phyloP scores from a whole-genome alignment of 176 grass and related monocot genomes.

The Lolium perenne region DNA sequence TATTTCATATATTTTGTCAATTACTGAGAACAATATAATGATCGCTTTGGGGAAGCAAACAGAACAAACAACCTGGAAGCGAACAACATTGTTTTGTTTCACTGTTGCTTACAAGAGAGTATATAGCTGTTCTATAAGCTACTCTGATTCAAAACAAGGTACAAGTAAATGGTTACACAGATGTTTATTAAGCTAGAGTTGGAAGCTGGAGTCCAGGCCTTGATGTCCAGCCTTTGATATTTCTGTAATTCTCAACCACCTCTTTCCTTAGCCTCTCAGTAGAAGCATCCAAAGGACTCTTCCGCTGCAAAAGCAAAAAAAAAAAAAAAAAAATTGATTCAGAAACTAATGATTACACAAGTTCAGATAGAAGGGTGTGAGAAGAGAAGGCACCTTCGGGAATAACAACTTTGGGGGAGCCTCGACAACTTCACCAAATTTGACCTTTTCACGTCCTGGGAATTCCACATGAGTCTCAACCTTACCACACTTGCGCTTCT shows the following conservation, averaged over 20 bases:
- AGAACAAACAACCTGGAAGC: not conserved
- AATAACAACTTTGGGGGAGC: slow-evolving; percentile 85
- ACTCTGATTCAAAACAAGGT: slow-evolving; percentile 31
- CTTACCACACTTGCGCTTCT: slow-evolving; percentile 72
- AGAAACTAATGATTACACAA: slow-evolving; percentile 22
- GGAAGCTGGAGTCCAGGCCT: slow-evolving; percentile 87
- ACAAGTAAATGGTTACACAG: slow-evolving; percentile 34
- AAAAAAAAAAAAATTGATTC: not conserved
- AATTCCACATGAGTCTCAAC: slow-evolving; percentile 55
- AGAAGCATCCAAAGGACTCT: slow-evolving; percentile 64
- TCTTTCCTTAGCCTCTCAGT: slow-evolving; percentile 76
- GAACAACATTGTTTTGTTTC: slow-evolving; percentile 29
- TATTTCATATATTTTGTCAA: slow-evolving; percentile 8
- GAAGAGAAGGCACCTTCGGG: slow-evolving; percentile 68
- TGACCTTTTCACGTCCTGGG: slow-evolving; percentile 76
- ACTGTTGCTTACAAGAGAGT: slow-evolving; percentile 18
- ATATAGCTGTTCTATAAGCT: slow-evolving; percentile 28
- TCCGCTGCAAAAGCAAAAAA: slow-evolving; percentile 53
- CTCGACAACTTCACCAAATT: slow-evolving; percentile 87
- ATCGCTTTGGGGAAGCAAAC: slow-evolving; percentile 25
- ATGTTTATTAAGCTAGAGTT: slow-evolving; percentile 50
- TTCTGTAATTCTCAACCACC: slow-evolving; percentile 82
- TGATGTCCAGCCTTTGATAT: slow-evolving; percentile 76
- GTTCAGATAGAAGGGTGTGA: not conserved
- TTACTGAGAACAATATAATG: not conserved